Evolutionary conservation across 1,139 yeast genomes (phyloP).

Genomic region (Taphrina confusa): DNA sequence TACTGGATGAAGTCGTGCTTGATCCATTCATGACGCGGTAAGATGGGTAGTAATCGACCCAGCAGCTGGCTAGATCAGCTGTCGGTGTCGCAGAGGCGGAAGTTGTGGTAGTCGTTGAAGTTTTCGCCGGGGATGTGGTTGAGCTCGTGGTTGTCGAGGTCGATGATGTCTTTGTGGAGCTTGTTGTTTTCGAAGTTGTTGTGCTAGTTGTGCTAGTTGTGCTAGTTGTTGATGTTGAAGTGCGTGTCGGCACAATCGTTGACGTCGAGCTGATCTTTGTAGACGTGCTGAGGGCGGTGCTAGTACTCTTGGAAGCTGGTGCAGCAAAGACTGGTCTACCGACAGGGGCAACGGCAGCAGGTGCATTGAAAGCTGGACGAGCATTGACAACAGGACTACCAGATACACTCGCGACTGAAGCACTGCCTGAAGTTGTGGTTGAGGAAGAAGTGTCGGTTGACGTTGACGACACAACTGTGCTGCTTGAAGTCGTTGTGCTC

Average conservation of each 20-base stretch:
- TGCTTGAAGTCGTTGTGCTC: background rate
- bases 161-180: background rate
- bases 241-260: background rate
- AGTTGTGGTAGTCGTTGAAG: conserved; percentile 4
- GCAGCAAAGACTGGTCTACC: background rate
- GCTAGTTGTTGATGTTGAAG: background rate
- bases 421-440: background rate
- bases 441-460: background rate
- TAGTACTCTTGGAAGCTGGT: background rate
- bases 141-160: background rate
- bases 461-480: background rate
- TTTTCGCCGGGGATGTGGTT: background rate
- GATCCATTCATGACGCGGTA: conserved; percentile 20
- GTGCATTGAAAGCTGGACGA: background rate
- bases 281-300: background rate
- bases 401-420: background rate
- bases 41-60: conserved; percentile 7
- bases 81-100: background rate
- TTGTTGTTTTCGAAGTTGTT: background rate
- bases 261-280: background rate
- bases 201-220: background rate
- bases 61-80: background rate
- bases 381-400: background rate
- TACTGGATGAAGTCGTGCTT: conserved; percentile 6
- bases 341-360: background rate